A percentile compares a stretch with the other conserved stretches of the same genome.
Conservation (phyloP, 768 basidiomycete genomes). For the Boletus fagicola region DNA sequence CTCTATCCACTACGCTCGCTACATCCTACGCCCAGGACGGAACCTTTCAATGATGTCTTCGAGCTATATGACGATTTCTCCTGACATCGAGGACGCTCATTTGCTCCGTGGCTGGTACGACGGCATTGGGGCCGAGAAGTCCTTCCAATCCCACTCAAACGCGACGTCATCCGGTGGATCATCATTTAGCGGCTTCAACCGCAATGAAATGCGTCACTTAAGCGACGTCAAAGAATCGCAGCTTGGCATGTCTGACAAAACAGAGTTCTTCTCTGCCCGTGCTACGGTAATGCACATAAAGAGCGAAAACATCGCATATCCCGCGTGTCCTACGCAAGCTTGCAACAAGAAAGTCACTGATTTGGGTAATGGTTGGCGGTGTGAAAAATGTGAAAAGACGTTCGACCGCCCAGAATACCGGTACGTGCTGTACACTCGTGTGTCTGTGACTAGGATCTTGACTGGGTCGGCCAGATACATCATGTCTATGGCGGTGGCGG, state of each 20-base stretch:
- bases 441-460: constrained; percentile 1
- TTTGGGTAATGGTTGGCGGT: constrained; percentile 71
- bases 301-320: constrained; percentile 77
- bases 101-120: constrained; percentile 91
- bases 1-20: constrained; percentile 1
- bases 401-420: constrained; percentile 74
- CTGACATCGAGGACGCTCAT: constrained; percentile 90
- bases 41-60: constrained; percentile 81
- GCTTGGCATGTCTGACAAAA: constrained; percentile 71
- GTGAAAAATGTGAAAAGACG: constrained; percentile 86
- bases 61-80: constrained; percentile 80
- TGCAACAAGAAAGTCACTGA: constrained; percentile 92
- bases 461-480: constrained; percentile 54
- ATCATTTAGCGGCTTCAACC: constrained; percentile 53
- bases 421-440: constrained; percentile 42
- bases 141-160: constrained; percentile 73
- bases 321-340: constrained; percentile 75
- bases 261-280: constrained; percentile 75
- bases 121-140: constrained; percentile 53
- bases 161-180: constrained; percentile 37
- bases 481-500: constrained; percentile 83
- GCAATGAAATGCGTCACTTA: constrained; percentile 69
- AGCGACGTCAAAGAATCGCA: constrained; percentile 76
- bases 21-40: constrained; percentile 50
- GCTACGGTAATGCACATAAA: constrained; percentile 91